Evolutionary conservation across 163 green algal genomes (phyloP), one percentile per base, ranked within the genome.

Genomic region (Volvox carteri): DNA sequence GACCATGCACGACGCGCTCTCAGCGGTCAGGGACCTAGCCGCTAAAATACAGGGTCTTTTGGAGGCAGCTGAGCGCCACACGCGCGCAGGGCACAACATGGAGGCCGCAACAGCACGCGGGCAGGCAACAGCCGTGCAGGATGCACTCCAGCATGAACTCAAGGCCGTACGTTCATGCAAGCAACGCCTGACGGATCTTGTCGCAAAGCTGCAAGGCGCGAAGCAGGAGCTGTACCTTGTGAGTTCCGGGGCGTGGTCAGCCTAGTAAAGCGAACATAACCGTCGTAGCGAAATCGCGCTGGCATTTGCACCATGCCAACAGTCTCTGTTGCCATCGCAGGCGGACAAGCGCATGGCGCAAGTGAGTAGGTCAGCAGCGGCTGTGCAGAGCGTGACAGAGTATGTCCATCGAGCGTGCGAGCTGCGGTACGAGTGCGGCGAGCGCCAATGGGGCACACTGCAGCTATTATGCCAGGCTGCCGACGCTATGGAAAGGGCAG

Each of bases 91-190:
- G 23, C 67, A 88, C n/a, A 48, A 37, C 16, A 54, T 35, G 50
- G 68, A 88, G 48, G 83, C 68, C 6, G 83, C 83, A n/a, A 37
- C 39, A 11, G 68, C 68, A 14, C 68, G 83, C 0, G 83, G 83
- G 0, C 68, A 88, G 50, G 83, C 83, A 2, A 60, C 83, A 19
- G 83, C 83, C 6, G 62, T 62, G 68, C 83, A 88, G 35, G 83
- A 81, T 4, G 50, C 68, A 11, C 67, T 88, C 42, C 83, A 88
- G 83, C 23, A 25, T 1, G 68, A 74, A 14, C 68, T 88, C n/a
- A 44, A 35, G 48, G 35, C 16, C 8, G 68, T 81, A 41, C 83
- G 73, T 3, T 46, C 18, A 8, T 48, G 68, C 23, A 77, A 70
- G 35, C 52, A 88, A 28, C 52, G 70, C 12, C 37, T 88, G 35